Evolutionary conservation across 2,329 filamentous ascomycete species (phyloP).

Genomic region (Sphaerulina vaccinii): DNA sequence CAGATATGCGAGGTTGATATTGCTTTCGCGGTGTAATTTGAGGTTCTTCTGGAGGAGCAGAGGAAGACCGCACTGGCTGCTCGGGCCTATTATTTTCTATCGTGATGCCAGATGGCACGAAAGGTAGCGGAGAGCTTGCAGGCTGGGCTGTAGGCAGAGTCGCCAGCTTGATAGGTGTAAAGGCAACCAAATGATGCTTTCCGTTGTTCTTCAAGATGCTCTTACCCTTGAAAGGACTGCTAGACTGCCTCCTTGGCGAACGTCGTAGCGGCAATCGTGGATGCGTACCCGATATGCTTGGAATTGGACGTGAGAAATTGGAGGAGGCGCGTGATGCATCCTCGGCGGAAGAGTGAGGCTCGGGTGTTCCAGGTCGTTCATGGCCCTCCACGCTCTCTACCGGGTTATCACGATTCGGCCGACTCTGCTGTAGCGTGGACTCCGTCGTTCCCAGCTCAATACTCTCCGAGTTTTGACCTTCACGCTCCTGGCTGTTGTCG

Average conservation of each 20-base stretch:
- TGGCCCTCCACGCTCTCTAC: neutral
- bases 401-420: neutral
- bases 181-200: constrained; percentile 31
- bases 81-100: constrained; percentile 7
- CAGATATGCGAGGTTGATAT: constrained; percentile 39
- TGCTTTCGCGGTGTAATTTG: constrained; percentile 28
- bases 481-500: neutral
- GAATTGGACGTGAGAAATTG: constrained; percentile 23
- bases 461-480: constrained; percentile 1
- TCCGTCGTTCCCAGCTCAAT: neutral
- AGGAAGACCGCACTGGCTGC: constrained; percentile 25
- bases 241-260: constrained; percentile 32
- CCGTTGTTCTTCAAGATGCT: constrained; percentile 17
- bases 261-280: constrained; percentile 26
- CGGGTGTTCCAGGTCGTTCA: neutral
- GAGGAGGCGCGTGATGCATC: neutral
- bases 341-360: neutral
- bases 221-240: constrained; percentile 30
- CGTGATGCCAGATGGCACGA: constrained; percentile 8
- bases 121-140: constrained; percentile 14
- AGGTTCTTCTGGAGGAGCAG: constrained; percentile 39
- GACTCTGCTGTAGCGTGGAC: constrained; percentile 5
- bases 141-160: neutral
- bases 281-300: constrained; percentile 21
- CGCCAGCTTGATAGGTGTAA: constrained; percentile 31